A percentile compares a stretch with the other conserved stretches of the same genome.
Evolutionary conservation across 2,329 filamentous ascomycete genomes (phyloP).

Genomic region (Cytospora chrysosperma): DNA sequence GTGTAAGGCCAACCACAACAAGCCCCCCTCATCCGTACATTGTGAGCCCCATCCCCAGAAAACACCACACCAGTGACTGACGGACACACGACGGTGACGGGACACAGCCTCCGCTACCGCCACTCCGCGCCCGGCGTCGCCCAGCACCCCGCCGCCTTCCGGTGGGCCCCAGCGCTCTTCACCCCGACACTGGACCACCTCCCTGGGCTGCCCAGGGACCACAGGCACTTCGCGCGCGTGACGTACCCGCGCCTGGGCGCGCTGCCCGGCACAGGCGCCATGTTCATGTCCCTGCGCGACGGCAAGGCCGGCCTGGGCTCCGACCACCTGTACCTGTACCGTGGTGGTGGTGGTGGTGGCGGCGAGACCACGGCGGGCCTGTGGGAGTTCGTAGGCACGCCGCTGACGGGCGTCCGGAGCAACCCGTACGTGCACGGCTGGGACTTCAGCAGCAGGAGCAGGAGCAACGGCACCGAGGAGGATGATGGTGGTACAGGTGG

Average conservation of each 20-base stretch:
- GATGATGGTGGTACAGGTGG: too few species aligned
- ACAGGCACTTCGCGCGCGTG: slow-evolving; percentile 38
- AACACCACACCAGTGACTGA: not conserved
- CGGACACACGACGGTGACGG: not conserved
- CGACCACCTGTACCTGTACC: slow-evolving; percentile 48
- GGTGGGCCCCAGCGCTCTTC: slow-evolving; percentile 39
- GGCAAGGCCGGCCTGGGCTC: slow-evolving; percentile 50
- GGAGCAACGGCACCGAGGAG: too few species aligned
- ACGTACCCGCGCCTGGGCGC: slow-evolving; percentile 51
- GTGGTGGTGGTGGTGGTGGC: slow-evolving; percentile 26
- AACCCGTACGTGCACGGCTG: slow-evolving; percentile 54
- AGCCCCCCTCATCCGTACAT: slow-evolving; percentile 20
- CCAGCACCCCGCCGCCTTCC: slow-evolving; percentile 31
- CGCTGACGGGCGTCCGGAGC: slow-evolving; percentile 44
- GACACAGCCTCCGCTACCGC: slow-evolving; percentile 37
- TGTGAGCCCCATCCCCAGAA: not conserved
- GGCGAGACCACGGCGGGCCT: slow-evolving; percentile 31
- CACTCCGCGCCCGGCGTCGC: slow-evolving; percentile 36
- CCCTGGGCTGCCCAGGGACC: slow-evolving; percentile 33
- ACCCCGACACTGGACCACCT: slow-evolving; percentile 36
- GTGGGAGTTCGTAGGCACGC: slow-evolving; percentile 42
- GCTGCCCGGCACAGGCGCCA: slow-evolving; percentile 33
- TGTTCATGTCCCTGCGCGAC: slow-evolving; percentile 50
- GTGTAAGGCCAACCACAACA: slow-evolving; percentile 29
- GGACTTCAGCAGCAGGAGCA: slow-evolving; percentile 28